A percentile compares a stretch with the other conserved stretches of the same genome.
Conservation (phyloP, 768 basidiomycete genomes). For the Lyophyllum shimeji region DNA sequence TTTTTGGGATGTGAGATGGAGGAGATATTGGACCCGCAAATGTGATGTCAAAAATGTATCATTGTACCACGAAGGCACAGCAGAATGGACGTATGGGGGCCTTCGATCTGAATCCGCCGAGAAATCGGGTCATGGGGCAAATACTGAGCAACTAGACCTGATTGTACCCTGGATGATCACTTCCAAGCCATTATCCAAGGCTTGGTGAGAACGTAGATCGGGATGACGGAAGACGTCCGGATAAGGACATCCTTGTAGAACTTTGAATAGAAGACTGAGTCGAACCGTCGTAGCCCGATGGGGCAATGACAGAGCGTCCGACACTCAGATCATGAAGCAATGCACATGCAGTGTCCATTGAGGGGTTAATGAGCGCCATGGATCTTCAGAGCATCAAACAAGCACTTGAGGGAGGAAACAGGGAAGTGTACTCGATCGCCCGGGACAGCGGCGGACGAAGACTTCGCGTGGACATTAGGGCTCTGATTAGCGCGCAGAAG, state of each 20-base stretch:
- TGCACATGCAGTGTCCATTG: not conserved
- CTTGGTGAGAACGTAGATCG: not conserved
- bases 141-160: not conserved
- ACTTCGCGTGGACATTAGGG: not conserved
- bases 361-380: slow-evolving; percentile 3
- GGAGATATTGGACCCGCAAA: slow-evolving; percentile 13
- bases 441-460: not conserved
- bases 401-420: not conserved
- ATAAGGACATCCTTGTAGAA: not conserved
- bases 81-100: not conserved
- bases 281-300: not conserved
- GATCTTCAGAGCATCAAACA: not conserved
- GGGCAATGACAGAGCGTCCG: not conserved
- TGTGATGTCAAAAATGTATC: not conserved
- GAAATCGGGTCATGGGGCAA: not conserved
- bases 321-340: slow-evolving; percentile 5
- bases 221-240: not conserved
- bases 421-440: not conserved
- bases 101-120: slow-evolving; percentile 5
- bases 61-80: not conserved
- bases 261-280: not conserved
- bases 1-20: slow-evolving; percentile 23
- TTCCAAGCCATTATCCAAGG: not conserved
- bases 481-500: not conserved
- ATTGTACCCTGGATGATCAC: not conserved